phyloP scores from a whole-genome alignment of 2,329 filamentous ascomycete species.

The Trichoderma arundinaceum region DNA sequence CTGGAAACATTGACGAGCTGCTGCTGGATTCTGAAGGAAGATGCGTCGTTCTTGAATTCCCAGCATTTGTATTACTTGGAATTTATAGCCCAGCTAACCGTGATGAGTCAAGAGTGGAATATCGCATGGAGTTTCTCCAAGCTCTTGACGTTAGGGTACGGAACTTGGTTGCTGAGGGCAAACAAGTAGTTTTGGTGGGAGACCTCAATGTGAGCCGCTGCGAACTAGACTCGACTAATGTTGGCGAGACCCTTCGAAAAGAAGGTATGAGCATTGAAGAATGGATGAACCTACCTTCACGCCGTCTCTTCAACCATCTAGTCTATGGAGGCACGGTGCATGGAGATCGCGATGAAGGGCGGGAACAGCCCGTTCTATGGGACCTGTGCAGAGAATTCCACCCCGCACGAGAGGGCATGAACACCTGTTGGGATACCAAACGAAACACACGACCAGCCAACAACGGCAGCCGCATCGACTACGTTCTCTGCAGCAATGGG shows the following conservation, averaged over 20 bases:
- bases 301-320: conserved; percentile 85
- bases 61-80: conserved; percentile 90
- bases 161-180: conserved; percentile 80
- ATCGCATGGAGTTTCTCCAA: conserved; percentile 78
- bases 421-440: conserved; percentile 95
- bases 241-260: conserved; percentile 73
- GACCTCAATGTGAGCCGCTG: conserved; percentile 81
- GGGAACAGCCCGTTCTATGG: conserved; percentile 75
- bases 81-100: conserved; percentile 91
- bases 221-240: conserved; percentile 76
- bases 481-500: conserved; percentile 79
- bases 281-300: conserved; percentile 73
- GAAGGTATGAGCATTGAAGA: conserved; percentile 70
- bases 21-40: conserved; percentile 88
- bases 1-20: conserved; percentile 67
- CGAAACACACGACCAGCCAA: conserved; percentile 96
- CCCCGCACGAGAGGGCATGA: conserved; percentile 83
- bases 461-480: conserved; percentile 91
- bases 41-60: conserved; percentile 89
- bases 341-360: conserved; percentile 69
- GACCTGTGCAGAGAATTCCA: conserved; percentile 86
- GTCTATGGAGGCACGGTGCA: conserved; percentile 73
- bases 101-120: conserved; percentile 82
- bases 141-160: conserved; percentile 83
- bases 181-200: conserved; percentile 82